Conservation (phyloP, 305 asterid species). For the Fraxinus greggii region DNA sequence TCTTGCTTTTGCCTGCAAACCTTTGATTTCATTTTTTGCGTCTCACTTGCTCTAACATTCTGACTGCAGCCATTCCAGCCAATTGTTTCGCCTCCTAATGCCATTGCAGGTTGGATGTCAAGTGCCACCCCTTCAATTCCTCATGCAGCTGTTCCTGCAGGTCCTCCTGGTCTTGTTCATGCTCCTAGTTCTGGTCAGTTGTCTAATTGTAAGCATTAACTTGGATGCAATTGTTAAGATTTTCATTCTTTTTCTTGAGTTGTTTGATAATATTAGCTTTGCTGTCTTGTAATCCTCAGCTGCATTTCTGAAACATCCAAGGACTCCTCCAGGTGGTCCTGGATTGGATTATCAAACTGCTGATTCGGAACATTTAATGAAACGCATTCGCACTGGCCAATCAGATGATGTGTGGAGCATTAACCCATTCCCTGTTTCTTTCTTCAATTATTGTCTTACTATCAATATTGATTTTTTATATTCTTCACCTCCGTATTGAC, state of each 20-base stretch:
- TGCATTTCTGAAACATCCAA: conserved; percentile 70
- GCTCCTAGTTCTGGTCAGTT: conserved; percentile 72
- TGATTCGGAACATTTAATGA: conserved; percentile 92
- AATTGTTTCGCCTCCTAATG: conserved; percentile 81
- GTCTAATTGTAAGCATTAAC: conserved; percentile 20
- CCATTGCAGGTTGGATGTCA: conserved; percentile 97
- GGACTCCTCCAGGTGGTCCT: conserved; percentile 78
- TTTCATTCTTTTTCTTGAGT: neutral
- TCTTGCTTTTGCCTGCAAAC: neutral
- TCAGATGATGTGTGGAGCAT: conserved; percentile 72
- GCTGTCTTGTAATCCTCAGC: conserved; percentile 35
- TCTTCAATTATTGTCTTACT: neutral
- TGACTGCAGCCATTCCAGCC: conserved; percentile 83
- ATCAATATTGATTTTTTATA: conserved; percentile 6
- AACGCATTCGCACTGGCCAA: conserved; percentile 82
- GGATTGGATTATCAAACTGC: conserved; percentile 94
- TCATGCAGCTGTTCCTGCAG: conserved; percentile 72
- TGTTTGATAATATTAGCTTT: neutral
- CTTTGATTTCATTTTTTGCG: neutral
- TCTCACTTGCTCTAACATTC: conserved; percentile 22
- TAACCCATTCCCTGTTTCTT: neutral
- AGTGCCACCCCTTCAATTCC: conserved; percentile 74
- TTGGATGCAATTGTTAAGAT: conserved; percentile 14
- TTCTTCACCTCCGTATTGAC: conserved; percentile 21
- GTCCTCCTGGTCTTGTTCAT: conserved; percentile 83